Base-by-base conservation (phyloP, 257 asterid species). In the Capsicum baccatum region DNA sequence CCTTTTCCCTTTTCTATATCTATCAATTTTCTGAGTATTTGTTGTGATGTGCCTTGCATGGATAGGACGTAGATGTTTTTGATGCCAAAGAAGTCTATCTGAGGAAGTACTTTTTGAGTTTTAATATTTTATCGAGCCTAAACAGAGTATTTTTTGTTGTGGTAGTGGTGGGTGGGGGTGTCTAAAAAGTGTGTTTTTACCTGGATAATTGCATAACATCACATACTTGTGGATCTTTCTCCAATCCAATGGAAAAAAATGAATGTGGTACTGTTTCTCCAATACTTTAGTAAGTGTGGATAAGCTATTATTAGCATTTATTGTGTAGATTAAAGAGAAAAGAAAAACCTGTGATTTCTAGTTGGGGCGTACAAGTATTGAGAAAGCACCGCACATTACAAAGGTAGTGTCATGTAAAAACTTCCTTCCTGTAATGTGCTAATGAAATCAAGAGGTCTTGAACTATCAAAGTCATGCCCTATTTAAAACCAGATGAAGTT, bases 221-320 rank as follows among this genome's bases (percentile, higher is more conserved):
- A 54, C 78, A 68, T 68, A 39, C 78, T n/a, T 68, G 14, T 15
- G 15, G 78, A 39, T 10, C 33, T 68, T 67, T 39, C 78, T 68
- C 78, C 14, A 39, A 35, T 19, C 50, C 74, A 37, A 19, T 35
- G 19, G 71, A 14, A 67, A 67, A 44, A 67, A 35, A 67, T 35
- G 50, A 14, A 35, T 13, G 74, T 64, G 71, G 71, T 64, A 26
- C 11, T 26, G 37, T 64, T 64, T 26, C 1, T 26, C 33, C 33
- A 26, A 26, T 26, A 26, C 2, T 26, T 26, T 26, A 26, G 33
- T 26, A 66, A 66, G 73, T 66, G 73, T 42, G 12, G 26, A 37
- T 37, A 15, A 39, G 52, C 21, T 68, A 26, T 1, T 26, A 68
- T 68, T 68, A 68, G 13, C 76, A 15, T 68, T 68, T 68, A 68